Evolutionary conservation across 192 early-diverging fungal genomes (phyloP).

Genomic region (Coemansia erecta): DNA sequence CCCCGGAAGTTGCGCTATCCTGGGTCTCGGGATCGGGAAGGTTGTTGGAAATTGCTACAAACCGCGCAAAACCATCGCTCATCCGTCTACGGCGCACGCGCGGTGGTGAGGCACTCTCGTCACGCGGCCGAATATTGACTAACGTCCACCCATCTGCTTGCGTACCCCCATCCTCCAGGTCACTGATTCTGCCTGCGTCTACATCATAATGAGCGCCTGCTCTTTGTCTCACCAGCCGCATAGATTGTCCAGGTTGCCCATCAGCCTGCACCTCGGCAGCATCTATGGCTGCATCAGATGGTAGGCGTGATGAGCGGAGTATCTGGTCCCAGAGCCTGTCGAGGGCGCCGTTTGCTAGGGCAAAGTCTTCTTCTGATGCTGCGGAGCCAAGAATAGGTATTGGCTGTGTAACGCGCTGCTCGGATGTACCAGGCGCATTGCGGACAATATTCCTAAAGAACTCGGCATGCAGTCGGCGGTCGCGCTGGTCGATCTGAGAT

Average conservation of each 20-base stretch:
- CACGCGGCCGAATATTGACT: conserved; percentile 17
- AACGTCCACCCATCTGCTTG: conserved; percentile 34
- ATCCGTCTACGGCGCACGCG: conserved; percentile 8
- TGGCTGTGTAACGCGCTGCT: not conserved
- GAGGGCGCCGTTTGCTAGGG: not conserved
- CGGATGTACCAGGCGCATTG: not conserved
- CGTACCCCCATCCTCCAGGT: not conserved
- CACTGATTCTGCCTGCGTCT: not conserved
- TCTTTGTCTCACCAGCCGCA: too few species aligned
- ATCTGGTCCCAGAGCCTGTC: conserved; percentile 21
- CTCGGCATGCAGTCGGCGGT: not conserved
- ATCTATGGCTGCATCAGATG: not conserved
- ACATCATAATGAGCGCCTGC: too few species aligned
- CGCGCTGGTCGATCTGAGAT: not conserved
- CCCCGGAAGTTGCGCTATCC: not conserved
- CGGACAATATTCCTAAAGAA: not conserved
- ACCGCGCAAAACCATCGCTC: not conserved
- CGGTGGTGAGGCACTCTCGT: conserved; percentile 1
- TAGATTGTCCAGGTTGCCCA: not conserved
- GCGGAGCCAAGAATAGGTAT: not conserved
- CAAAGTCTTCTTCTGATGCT: conserved; percentile 1
- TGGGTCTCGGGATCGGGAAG: too few species aligned
- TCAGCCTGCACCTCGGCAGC: not conserved
- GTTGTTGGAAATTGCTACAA: too few species aligned
- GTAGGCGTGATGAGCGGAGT: conserved; percentile 2